Evolutionary conservation across 371 early-diverging fungal genomes (phyloP).

Genomic region (Mortierella sp.): DNA sequence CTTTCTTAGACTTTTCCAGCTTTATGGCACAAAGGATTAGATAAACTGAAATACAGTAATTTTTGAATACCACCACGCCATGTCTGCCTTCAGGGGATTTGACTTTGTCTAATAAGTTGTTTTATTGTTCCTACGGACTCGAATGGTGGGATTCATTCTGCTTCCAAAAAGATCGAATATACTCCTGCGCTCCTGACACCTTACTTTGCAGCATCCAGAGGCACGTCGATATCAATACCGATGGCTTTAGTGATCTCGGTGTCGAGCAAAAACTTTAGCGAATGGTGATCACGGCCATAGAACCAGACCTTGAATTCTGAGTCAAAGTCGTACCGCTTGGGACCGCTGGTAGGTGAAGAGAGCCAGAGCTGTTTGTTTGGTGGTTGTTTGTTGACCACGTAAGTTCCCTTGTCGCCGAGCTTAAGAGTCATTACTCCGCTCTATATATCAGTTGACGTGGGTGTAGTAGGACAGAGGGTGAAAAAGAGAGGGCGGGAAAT

Average conservation of each 20-base stretch:
- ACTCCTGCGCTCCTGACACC: background rate
- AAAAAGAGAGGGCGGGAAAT: background rate
- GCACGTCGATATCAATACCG: conserved; percentile 52
- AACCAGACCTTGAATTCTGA: conserved; percentile 76
- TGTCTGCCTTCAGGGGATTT: no score
- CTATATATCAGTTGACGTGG: conserved; percentile 17
- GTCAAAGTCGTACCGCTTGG: conserved; percentile 91
- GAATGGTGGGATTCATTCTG: no score
- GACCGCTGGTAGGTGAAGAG: conserved; percentile 96
- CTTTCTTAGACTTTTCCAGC: background rate
- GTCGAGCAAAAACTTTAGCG: conserved; percentile 77
- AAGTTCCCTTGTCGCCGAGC: conserved; percentile 91
- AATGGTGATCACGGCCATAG: conserved; percentile 77
- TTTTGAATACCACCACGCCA: no score
- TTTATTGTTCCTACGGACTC: no score
- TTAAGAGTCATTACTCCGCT: conserved; percentile 92
- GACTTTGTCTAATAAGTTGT: no score
- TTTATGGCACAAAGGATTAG: background rate
- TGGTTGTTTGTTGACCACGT: conserved; percentile 99
- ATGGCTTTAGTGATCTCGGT: conserved; percentile 72
- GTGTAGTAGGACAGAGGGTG: background rate
- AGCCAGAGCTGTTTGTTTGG: conserved; percentile 99
- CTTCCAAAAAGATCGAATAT: background rate
- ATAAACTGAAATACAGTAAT: no score
- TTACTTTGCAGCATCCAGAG: conserved; percentile 29